These are phyloP conservation scores for Breynia disticha DNA, from an alignment of 441 rosid genomes.

Conservation along the genomic window DNA sequence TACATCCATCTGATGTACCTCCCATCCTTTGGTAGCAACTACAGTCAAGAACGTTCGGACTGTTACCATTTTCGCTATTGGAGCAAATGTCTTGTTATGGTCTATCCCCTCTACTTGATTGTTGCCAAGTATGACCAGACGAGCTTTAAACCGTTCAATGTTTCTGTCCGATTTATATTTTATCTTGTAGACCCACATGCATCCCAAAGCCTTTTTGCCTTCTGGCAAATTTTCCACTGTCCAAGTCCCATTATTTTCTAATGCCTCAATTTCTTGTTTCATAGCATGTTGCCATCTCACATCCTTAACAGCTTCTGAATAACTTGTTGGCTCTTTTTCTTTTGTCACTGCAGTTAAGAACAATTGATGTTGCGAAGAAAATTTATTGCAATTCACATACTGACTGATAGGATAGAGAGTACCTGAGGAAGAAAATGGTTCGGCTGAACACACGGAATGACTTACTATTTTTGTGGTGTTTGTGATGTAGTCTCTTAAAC, in stretches of 20 bases:
- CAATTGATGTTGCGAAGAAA: neutral
- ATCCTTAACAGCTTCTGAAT: neutral
- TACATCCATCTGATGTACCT: neutral
- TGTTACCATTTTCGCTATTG: too few species aligned
- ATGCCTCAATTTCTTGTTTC: neutral
- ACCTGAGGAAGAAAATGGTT: too few species aligned
- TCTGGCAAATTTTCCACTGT: neutral
- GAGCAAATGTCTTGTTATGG: too few species aligned
- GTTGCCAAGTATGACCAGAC: neutral
- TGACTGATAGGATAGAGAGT: neutral
- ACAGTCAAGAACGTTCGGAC: neutral
- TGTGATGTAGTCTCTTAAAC: too few species aligned
- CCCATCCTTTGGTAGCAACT: neutral
- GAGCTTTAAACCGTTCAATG: neutral
- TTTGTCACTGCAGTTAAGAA: neutral
- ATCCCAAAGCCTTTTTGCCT: neutral
- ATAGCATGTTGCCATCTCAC: neutral
- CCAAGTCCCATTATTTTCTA: neutral
- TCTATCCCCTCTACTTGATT: neutral
- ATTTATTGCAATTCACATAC: too few species aligned
- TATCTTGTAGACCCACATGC: neutral
- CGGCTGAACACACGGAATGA: too few species aligned
- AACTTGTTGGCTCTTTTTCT: neutral
- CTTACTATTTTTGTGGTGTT: too few species aligned
- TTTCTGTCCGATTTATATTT: neutral